Evolutionary conservation across 805 yeast genomes (phyloP).

Genomic region (Millerago galiae): DNA sequence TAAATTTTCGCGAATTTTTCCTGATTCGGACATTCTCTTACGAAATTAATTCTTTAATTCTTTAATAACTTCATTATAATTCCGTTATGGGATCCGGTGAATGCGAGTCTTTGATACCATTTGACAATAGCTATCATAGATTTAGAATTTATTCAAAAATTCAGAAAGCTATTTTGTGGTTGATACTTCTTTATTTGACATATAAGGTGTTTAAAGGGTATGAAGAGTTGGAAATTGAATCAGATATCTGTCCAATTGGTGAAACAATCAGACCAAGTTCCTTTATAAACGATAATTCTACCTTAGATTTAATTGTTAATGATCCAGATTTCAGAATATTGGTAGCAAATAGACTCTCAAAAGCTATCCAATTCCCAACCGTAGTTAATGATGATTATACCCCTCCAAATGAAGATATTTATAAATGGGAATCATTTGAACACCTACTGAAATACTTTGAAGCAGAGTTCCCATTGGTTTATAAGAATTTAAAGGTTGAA

Average conservation of each 20-base stretch:
- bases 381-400: constrained; percentile 41
- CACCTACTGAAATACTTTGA: constrained; percentile 48
- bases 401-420: constrained; percentile 28
- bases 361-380: constrained; percentile 49
- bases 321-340: constrained; percentile 27
- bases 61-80: too few species aligned
- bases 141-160: too few species aligned
- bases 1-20: background rate
- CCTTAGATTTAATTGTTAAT: constrained; percentile 29
- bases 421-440: constrained; percentile 15
- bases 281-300: constrained; percentile 27
- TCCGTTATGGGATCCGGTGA: too few species aligned
- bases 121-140: too few species aligned
- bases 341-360: constrained; percentile 38
- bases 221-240: background rate
- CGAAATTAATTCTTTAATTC: too few species aligned
- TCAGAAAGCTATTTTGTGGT: background rate
- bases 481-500: constrained; percentile 41
- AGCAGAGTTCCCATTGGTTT: constrained; percentile 47
- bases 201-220: background rate
- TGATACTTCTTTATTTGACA: background rate
- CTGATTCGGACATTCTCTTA: background rate
- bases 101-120: too few species aligned
- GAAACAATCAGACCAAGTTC: constrained; percentile 19
- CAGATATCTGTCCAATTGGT: constrained; percentile 18